Evolutionary conservation across 1,139 yeast genomes (phyloP).

Genomic region (Hansenula sp.): DNA sequence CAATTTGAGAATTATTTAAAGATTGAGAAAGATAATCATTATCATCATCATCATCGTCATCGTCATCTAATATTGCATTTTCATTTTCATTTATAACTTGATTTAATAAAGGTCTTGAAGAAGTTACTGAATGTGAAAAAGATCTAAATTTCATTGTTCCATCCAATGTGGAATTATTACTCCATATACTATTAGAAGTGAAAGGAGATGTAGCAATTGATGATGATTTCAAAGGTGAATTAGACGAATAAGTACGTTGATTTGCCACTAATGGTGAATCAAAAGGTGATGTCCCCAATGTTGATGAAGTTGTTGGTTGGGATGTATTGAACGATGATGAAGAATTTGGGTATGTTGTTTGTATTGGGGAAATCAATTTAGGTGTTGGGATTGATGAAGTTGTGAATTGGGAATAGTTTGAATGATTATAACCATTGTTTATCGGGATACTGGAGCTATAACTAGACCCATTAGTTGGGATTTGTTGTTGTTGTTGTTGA

Average conservation of each 20-base stretch:
- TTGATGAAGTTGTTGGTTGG: conserved; percentile 7
- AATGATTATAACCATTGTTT: not conserved
- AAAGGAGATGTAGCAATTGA: conserved; percentile 16
- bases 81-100: conserved; percentile 22
- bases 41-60: conserved; percentile 28
- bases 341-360: too few species aligned
- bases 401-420: not conserved
- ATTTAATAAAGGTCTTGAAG: conserved; percentile 11
- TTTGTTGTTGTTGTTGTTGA: not conserved
- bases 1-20: not conserved
- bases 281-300: conserved; percentile 6
- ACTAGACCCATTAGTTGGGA: too few species aligned
- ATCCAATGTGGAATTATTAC: conserved; percentile 4
- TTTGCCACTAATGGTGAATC: conserved; percentile 1
- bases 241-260: conserved; percentile 13
- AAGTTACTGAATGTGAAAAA: conserved; percentile 1
- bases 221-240: conserved; percentile 2
- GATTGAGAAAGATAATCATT: conserved; percentile 23
- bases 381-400: not conserved
- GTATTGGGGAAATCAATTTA: conserved; percentile 2
- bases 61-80: conserved; percentile 41
- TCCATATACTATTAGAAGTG: conserved; percentile 19
- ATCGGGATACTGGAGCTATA: not conserved
- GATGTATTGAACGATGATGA: too few species aligned
- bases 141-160: not conserved